Base-by-base conservation (phyloP, 768 basidiomycete genomes). In the Pholiota microspora region DNA sequence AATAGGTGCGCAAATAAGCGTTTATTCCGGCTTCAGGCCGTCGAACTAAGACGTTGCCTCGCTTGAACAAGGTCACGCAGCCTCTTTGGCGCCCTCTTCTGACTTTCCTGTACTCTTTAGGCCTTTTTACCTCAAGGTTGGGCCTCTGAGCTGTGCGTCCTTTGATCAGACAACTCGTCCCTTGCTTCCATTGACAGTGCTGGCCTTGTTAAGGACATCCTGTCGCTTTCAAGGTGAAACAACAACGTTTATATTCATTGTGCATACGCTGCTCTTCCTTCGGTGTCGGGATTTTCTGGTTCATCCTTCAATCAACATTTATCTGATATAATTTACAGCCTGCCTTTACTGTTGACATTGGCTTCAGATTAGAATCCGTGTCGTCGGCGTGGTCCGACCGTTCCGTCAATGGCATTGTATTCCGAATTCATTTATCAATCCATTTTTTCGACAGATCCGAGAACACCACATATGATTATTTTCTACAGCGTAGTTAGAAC, bases 1-100 rank as follows among this genome's bases (percentile, higher is more conserved):
- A n/a, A n/a, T n/a, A 9, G 32, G 48, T 36, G 32, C 21, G 23
- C 23, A 24, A 36, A 35, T 42, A 16, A 23, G 40, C 7, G 35
- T 13, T 36, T n/a, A n/a, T n/a, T 36, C n/a, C 35, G n/a, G n/a
- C n/a, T n/a, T 36, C 35, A 36, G 48, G 32, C 48, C 48, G 48
- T 23, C 24, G 32, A 35, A 35, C 23, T 36, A 36, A 7, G 48
- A 15, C 15, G 18, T 9, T 2, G 36, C 15, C 48, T 49, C 48
- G 24, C 21, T 36, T 15, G 9, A 25, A 12, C 12, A 34, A 29
- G 29, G 46, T 47, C 46, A 47, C 46, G 34, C 13, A 23, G 48
- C 21, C 34, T 21, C 12, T 24, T 35, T 2, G 1, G 23, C 45
- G 23, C 45, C 24, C 5, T 46, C 10, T 44, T 44, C 31, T 31